phyloP scores from a whole-genome alignment of 495 filamentous ascomycete genomes.

The Melanomma pulvis-pyrius region DNA sequence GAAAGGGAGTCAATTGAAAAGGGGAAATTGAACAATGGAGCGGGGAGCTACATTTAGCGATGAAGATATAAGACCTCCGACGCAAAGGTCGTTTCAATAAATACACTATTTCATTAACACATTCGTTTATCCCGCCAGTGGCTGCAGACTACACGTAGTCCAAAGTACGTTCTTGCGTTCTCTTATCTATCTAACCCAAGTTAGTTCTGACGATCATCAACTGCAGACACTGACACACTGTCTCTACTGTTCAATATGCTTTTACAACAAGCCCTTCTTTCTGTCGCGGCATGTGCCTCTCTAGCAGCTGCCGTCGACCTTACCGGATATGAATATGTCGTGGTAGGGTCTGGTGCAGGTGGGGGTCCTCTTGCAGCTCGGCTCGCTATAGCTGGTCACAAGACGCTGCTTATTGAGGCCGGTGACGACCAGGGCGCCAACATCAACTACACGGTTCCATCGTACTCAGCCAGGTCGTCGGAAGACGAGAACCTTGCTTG shows the following conservation, averaged over 20 bases:
- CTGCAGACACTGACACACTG: too few relatives aligned
- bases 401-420: constrained; percentile 32
- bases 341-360: constrained; percentile 35
- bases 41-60: neutral
- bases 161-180: neutral
- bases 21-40: neutral
- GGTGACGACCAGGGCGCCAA: constrained; percentile 29
- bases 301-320: constrained; percentile 4
- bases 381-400: constrained; percentile 31
- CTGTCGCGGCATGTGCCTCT: neutral
- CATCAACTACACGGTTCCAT: constrained; percentile 19
- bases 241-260: constrained; percentile 2
- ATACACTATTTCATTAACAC: neutral
- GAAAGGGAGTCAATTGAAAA: neutral
- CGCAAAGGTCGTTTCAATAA: neutral
- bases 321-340: constrained; percentile 34
- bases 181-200: neutral
- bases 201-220: neutral
- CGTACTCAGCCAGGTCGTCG: constrained; percentile 2
- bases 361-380: constrained; percentile 34
- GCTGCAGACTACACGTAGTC: neutral
- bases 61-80: neutral
- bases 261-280: neutral
- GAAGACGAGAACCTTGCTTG: constrained; percentile 19
- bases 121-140: neutral